Evolutionary conservation across 129 eudicot genomes (phyloP).

Genomic region (Mikania micrantha): DNA sequence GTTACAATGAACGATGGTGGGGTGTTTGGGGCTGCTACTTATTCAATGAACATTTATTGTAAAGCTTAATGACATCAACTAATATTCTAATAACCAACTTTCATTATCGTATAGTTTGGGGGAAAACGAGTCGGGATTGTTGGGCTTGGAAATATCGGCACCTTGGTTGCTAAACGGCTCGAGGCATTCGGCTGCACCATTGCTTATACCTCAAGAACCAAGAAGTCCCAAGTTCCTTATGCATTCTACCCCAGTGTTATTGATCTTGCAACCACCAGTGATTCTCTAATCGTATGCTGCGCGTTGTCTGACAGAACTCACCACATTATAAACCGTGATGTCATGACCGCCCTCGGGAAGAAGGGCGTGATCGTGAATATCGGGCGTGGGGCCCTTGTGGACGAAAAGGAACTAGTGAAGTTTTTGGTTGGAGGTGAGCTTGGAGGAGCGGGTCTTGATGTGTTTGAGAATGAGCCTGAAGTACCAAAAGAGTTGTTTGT

Average conservation of each 20-base stretch:
- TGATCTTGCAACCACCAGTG: constrained; percentile 53
- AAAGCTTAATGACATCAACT: too few species aligned
- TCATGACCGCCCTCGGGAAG: constrained; percentile 52
- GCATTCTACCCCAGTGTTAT: constrained; percentile 31
- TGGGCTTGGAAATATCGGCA: constrained; percentile 76
- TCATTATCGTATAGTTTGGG: constrained; percentile 42
- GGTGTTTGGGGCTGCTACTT: too few species aligned
- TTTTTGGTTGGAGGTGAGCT: constrained; percentile 48
- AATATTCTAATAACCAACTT: not conserved
- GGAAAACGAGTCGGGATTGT: constrained; percentile 69
- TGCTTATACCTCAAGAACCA: constrained; percentile 50
- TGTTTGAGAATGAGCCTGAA: constrained; percentile 62
- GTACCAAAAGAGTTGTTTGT: constrained; percentile 54
- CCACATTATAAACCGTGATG: constrained; percentile 55
- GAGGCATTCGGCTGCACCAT: constrained; percentile 65
- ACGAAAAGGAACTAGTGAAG: constrained; percentile 59
- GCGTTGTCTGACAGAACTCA: constrained; percentile 52
- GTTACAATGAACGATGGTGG: too few species aligned
- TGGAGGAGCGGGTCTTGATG: constrained; percentile 86
- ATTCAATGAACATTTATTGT: too few species aligned
- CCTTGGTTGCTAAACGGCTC: constrained; percentile 50
- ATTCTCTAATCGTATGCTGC: constrained; percentile 56
- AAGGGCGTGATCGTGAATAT: constrained; percentile 56
- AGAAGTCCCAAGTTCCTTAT: constrained; percentile 38
- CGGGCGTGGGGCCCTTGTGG: constrained; percentile 74